Evolutionary conservation across 2,329 filamentous ascomycete species (phyloP), one percentile per base, ranked within the genome.

Genomic region (Coleophoma cylindrospora): DNA sequence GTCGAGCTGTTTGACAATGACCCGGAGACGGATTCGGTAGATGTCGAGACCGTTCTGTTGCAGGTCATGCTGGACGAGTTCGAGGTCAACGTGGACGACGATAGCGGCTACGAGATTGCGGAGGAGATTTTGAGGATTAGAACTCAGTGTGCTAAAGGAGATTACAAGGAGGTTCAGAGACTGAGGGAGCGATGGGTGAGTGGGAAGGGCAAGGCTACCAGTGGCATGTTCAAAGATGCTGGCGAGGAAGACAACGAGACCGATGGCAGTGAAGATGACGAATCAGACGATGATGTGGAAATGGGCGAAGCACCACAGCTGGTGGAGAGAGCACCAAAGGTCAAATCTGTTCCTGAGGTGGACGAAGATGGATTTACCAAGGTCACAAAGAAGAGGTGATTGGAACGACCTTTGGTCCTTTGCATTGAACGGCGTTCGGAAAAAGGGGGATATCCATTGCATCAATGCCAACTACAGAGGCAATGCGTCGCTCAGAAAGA

Each of bases 1-100:
- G 86, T 85, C 52, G 89, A 96, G 22, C 81, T 96, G 55, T 86
- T 96, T 60, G 56, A 63, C 15, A 69, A 74, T 11, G 70, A 74
- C 3, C 75, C 81, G 2, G 74, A 82, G 49, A 83, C 88, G 11
- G 87, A 96, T 59, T 73, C 79, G 15, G 83, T 86, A 56, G 90
- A 96, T 60, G 74, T 96, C 40, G 92, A 97, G 73, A 79, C 86
- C 38, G 83, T 95, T 47, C 75, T 97, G 44, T 74, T 96, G 43
- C 89, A 96, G 63, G 84, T 96, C 54, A 94, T 97, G 86, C 80
- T 87, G 55, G 94, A 97, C 71, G 94, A 99, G 70, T 99, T 97
- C 64, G 91, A 96, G 62, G 87, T 94, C 49, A 86, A 89, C 50
- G 81, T 96, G 27, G 94, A 97, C 63, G 94, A 99, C 68, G 91